Percentiles rank a stretch among this genome's conserved stretches.
Conservation (phyloP, 1,284 basidiomycete species). For the Inonotus obliquus region DNA sequence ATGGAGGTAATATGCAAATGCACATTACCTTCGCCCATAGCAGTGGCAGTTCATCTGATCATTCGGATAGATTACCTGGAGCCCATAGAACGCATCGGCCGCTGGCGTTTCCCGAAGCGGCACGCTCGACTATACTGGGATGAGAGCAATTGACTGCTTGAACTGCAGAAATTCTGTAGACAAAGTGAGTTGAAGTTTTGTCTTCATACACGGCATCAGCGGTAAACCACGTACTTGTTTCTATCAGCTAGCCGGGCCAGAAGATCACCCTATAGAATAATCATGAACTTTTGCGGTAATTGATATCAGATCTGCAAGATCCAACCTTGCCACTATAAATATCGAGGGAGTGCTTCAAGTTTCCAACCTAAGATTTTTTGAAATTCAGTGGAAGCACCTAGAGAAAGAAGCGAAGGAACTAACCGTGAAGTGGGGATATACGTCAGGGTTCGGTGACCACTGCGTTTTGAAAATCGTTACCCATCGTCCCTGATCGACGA, state of each 20-base stretch:
- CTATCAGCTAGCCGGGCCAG: constrained; percentile 57
- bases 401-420: constrained; percentile 21
- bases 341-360: constrained; percentile 72
- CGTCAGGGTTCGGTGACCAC: constrained; percentile 71
- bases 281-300: not conserved
- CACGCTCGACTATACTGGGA: constrained; percentile 65
- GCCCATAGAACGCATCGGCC: constrained; percentile 80
- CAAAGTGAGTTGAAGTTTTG: constrained; percentile 5
- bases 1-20: not conserved
- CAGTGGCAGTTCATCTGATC: not conserved
- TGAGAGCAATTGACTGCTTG: constrained; percentile 87
- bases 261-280: constrained; percentile 50
- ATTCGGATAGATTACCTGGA: constrained; percentile 29
- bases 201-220: not conserved
- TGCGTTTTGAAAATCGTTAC: constrained; percentile 67
- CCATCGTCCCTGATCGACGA: constrained; percentile 61
- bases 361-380: constrained; percentile 49
- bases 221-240: constrained; percentile 37
- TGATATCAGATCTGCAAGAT: not conserved
- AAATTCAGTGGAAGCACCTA: not conserved
- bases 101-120: constrained; percentile 69
- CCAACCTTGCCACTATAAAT: constrained; percentile 64
- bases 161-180: constrained; percentile 63
- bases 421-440: constrained; percentile 77
- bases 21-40: not conserved